Evolutionary conservation across 345 rosid species (phyloP).

Genomic region (Rhizophora apiculata): DNA sequence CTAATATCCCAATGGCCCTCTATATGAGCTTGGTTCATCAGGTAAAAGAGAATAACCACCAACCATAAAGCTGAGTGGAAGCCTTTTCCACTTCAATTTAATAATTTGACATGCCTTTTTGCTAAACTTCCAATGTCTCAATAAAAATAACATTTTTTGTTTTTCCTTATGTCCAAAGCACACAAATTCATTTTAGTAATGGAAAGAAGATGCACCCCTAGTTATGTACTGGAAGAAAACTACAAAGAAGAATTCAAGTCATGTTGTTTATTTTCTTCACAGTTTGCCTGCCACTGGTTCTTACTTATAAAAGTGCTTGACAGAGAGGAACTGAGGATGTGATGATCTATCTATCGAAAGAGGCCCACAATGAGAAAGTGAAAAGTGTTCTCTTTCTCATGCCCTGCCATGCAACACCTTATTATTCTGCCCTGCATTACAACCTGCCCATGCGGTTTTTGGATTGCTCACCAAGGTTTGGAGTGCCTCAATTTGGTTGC

Average conservation of each 20-base stretch:
- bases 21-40: slow-evolving; percentile 88
- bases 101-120: slow-evolving; percentile 5
- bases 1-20: slow-evolving; percentile 84
- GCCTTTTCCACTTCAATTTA: slow-evolving; percentile 7
- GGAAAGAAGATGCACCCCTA: not conserved
- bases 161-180: not conserved
- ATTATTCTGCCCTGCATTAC: slow-evolving; percentile 67
- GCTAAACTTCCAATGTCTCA: not conserved
- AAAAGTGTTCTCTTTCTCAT: slow-evolving; percentile 68
- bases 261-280: not conserved
- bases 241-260: slow-evolving; percentile 1
- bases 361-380: slow-evolving; percentile 58
- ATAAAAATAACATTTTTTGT: not conserved
- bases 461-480: slow-evolving; percentile 87
- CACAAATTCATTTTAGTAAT: slow-evolving; percentile 13
- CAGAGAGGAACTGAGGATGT: slow-evolving; percentile 98
- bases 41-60: slow-evolving; percentile 36
- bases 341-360: slow-evolving; percentile 76
- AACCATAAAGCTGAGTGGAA: not conserved
- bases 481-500: not conserved
- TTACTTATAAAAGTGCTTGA: slow-evolving; percentile 18
- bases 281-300: slow-evolving; percentile 14
- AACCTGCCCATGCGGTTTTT: slow-evolving; percentile 72
- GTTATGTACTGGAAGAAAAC: not conserved
- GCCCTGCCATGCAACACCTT: slow-evolving; percentile 98